Conservation (phyloP, 257 asterid species). For the Fraxinus anomala region DNA sequence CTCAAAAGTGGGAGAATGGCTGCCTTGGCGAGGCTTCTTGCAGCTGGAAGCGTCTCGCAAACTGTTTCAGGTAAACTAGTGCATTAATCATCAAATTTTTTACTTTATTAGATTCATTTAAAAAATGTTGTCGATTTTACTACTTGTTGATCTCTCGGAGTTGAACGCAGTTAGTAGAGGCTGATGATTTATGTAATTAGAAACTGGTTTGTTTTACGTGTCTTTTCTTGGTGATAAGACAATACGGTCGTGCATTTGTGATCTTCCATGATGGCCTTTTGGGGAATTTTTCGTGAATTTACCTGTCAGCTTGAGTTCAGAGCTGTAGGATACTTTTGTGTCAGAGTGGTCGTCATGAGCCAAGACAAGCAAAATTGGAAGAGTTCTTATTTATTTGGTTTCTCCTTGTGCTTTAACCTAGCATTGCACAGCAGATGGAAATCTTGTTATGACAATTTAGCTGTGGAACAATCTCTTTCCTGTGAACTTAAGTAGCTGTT, state of each 20-base stretch:
- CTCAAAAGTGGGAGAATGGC: slow-evolving; percentile 74
- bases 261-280: neutral
- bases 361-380: slow-evolving; percentile 10
- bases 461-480: neutral
- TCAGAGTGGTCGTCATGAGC: slow-evolving; percentile 14
- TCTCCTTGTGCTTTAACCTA: slow-evolving; percentile 6
- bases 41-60: slow-evolving; percentile 52
- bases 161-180: slow-evolving; percentile 10
- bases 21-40: slow-evolving; percentile 69
- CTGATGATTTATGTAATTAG: slow-evolving; percentile 6
- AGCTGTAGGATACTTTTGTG: neutral
- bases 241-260: slow-evolving; percentile 7
- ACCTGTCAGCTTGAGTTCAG: slow-evolving; percentile 1
- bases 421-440: slow-evolving; percentile 2
- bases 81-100: slow-evolving; percentile 21
- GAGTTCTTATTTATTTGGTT: slow-evolving; percentile 11
- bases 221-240: slow-evolving; percentile 8
- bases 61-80: slow-evolving; percentile 52
- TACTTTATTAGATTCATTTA: slow-evolving; percentile 5
- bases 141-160: slow-evolving; percentile 2
- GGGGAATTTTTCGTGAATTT: neutral
- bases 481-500: neutral
- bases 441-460: neutral
- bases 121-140: neutral
- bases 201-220: neutral